Evolutionary conservation across 129 eudicot genomes (phyloP), one percentile per base, ranked within the genome.

Genomic region (Pseudognaphalium luteoalbum): DNA sequence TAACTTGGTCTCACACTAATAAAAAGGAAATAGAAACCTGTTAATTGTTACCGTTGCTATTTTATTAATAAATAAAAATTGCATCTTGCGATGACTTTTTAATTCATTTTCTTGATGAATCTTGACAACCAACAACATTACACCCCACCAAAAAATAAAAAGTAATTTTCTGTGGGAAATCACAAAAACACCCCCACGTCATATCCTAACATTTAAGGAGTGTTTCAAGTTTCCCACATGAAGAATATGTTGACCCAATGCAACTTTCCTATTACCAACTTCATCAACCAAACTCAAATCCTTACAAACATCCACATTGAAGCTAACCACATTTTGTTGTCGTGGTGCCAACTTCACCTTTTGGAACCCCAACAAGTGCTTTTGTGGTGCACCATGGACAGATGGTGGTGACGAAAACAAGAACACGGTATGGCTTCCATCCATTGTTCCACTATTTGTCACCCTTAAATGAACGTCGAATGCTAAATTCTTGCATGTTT

Each of bases 251-350:
- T 58, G 76, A 34, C 99, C 99, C 78, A 95, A 68, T 20, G 94
- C 99, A 64, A 95, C 87, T 63, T 91, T 95, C 65, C 79, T 82
- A 33, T 83, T 80, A 16, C 99, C 99, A 58, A 44, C 50, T 81
- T 95, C 99, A 91, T 95, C 97, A 67, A 91, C 94, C 83, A 89
- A 50, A 70, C 99, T 91, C 89, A 95, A 84, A 83, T 95, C 88
- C 81, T 86, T 89, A 81, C 99, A 95, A 73, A 85, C 92, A 80
- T 95, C 96, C 34, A 95, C 89, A 39, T 66, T 71, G 32, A 95
- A 95, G 85, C 74, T 77, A 28, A 91, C 97, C 51, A 78, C 29
- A 54, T 84, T 88, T 80, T 86, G 91, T 66, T 76, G 81, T 17
- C 84, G 80, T 7, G 97, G 83, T 11, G 41, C 78, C 94, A 95